Base-by-base conservation (phyloP, 140 eudicot genomes). In the Bidens hawaiensis region DNA sequence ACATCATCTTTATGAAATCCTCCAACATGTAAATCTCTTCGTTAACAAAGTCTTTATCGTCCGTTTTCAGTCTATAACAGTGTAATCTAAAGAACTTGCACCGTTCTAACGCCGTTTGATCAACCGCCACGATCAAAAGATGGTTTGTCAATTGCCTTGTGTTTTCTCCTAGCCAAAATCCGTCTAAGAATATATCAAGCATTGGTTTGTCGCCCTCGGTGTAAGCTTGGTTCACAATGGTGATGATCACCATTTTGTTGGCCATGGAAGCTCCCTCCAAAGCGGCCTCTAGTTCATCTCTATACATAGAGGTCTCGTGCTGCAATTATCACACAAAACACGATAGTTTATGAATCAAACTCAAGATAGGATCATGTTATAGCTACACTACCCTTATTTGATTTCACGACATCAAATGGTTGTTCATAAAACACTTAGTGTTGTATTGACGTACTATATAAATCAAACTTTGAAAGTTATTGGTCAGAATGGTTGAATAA, bases 1-100 rank as follows among this genome's bases (percentile, higher is more conserved):
- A 90, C 97, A 90, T 87, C 97, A 90, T 90, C 68, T 80, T 78
- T 31, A 90, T 76, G 31, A 90, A 90, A 13, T 65, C 97, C 15
- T 51, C 52, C 18, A 88, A 81, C 96, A 87, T 87, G 76, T 69
- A 90, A 10, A 78, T 3, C 69, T 87, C 80, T 70, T 90, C 97
- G 3, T 79, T 83, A 18, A 68, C 69, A n/a, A 62, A 77, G 26
- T 85, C 80, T 0, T 53, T 77, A 4, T 72, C 85, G 3, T 78
- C 81, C 43, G 82, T 70, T 56, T 46, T 72, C 30, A 87, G 49
- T 51, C 38, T 69, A 26, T 90, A 87, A 61, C 96, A 90, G 56
- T 80, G 77, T 17, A 91, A 52, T 18, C 81, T 72, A 28, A 82
- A 86, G 73, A 87, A 90, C 45, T 5, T 54, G 27, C 97, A 90